Base-by-base conservation (phyloP, 2,329 filamentous ascomycete genomes). In the Neophaeococcomyces aloes region DNA sequence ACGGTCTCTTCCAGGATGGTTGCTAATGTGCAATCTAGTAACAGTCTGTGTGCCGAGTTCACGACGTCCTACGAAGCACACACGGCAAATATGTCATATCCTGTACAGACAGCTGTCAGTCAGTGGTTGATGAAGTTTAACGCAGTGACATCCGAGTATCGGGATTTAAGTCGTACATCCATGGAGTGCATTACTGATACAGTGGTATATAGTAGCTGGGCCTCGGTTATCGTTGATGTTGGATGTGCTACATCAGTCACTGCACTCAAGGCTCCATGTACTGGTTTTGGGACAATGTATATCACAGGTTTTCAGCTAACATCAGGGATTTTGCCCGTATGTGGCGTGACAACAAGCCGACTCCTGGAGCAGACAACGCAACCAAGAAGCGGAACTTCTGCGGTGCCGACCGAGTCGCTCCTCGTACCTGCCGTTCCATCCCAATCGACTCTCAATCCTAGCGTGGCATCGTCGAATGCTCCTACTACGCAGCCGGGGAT, bases 61-160 rank as follows among this genome's bases (percentile, higher is more conserved):
- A 29, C 38, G 19, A 13, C 17, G 2, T 32, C 29, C 7, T 41
- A 41, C 38, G 7, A 15, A 14, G 6, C 14, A 13, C 30, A 41
- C 7, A 41, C 38, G 7, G 29, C 27, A 7, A 41, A 41, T 33
- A 14, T 41, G 29, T 41, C 38, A 32, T 41, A 17, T 15, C 38
- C 38, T 6, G 4, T 41, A 15, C 38, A 32, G 14, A 32, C 38
- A 33, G 27, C 29, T 21, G 23, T 41, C 17, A 33, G 38, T 23
- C 38, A 41, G 23, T 41, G 38, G 38, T 18, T 41, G 6, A 21
- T 33, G 10, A 13, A 29, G 11, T 41, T 32, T 29, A 10, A 7
- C 14, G 11, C 6, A 2, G 6, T 41, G 37, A 15, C 36, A 25
- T 4, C 11, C 21, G n/a, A 6, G 13, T 23, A 13, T 27, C 10